Evolutionary conservation across 176 grass and related monocot genomes (phyloP), one percentile per base, ranked within the genome.

Genomic region (Calamus simplicifolius): DNA sequence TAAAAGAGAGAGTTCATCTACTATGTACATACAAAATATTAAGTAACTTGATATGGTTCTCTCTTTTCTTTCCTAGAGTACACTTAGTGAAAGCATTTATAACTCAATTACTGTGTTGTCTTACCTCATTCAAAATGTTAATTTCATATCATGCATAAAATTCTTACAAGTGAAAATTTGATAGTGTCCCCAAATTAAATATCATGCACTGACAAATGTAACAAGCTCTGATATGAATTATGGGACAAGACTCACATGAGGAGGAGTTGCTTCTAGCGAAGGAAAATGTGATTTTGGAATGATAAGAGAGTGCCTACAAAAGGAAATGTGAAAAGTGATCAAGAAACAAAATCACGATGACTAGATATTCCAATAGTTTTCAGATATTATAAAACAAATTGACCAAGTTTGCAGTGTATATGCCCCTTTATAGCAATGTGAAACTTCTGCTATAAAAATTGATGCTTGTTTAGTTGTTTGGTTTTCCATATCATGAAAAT

Each of bases 221-320:
- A 17, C 4, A 54, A 71, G 6, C 35, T 43, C 35, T 43, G 0
- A 43, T 13, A 43, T 13, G 10, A 43, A 43, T 10, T 51, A 50
- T 56, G 70, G 31, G 25, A 5, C 21, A 27, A 43, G 74, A 76
- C 81, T 82, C 79, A 95, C 89, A 71, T 81, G 26, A 64, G 85
- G 75, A 59, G 89, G 78, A 67, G 89, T 95, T 69, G 72, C 76
- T 49, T 80, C 74, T 18, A 95, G 27, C 28, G 85, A 82, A 61
- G 78, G 75, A 65, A 76, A 85, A 77, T 95, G 89, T 30, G 58
- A 58, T 75, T 95, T 95, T 68, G 89, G 85, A 85, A 95, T 85
- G 70, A 95, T 72, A 43, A 89, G 78, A 26, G 85, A 84, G 72
- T 95, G 81, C 72, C 85, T 88, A 52, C 52, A 69, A 10, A 55